Conservation (phyloP, 2,329 filamentous ascomycete genomes). For the Pseudogymnoascus verrucosus region DNA sequence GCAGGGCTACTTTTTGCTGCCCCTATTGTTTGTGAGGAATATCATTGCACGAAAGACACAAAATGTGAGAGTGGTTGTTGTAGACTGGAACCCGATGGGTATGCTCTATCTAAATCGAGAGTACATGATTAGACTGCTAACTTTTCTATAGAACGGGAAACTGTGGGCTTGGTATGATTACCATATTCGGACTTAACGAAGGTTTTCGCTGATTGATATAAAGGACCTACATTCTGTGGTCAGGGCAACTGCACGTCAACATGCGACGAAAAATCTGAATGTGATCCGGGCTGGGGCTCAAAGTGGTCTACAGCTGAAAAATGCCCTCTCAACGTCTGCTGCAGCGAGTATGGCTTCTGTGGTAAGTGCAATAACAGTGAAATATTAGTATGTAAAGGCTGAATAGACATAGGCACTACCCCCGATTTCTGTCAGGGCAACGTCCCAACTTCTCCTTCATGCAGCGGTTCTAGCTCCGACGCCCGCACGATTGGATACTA, state of each 20-base stretch:
- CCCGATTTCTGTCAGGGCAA: conserved; percentile 9
- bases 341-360: conserved; percentile 29
- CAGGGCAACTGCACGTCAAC: conserved; percentile 17
- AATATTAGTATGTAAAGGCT: background rate
- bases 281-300: conserved; percentile 26
- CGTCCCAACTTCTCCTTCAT: conserved; percentile 2
- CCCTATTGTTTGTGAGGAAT: background rate
- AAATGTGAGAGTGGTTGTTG: conserved; percentile 10
- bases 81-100: conserved; percentile 8
- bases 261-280: conserved; percentile 25
- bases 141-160: background rate
- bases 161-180: background rate
- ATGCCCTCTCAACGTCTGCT: conserved; percentile 33
- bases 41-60: background rate
- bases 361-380: conserved; percentile 13
- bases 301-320: conserved; percentile 19
- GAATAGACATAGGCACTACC: conserved; percentile 8
- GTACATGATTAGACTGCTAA: background rate
- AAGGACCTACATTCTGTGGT: conserved; percentile 21
- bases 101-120: background rate
- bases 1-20: background rate
- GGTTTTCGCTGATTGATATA: conserved; percentile 19
- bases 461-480: background rate
- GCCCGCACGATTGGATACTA: conserved; percentile 28
- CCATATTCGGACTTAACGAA: background rate